Evolutionary conservation across 495 filamentous ascomycete genomes (phyloP), one percentile per base, ranked within the genome.

Genomic region (Xylaria grammica): DNA sequence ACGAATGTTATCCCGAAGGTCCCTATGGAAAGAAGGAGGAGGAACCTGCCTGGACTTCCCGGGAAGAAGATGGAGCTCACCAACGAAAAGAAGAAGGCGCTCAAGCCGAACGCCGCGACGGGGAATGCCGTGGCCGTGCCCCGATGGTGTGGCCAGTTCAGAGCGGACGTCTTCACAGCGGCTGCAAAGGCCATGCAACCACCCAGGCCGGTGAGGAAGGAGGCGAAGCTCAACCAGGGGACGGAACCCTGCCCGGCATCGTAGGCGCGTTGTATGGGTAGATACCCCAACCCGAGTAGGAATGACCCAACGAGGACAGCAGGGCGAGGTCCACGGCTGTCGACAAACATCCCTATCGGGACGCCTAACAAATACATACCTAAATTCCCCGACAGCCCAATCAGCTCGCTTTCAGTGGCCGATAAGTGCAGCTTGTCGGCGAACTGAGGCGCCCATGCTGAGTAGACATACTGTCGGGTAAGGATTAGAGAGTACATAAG

Each of bases 391-490:
- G 90, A 87, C 4, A 87, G 83, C 26, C 94, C 94, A 69, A 99
- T 96, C 62, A 97, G 72, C 75, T 98, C 97, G 77, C 84, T 91
- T 76, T 97, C 85, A 27, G 93, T 98, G 26, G 95, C 90, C 2
- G 92, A 92, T 55, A 98, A 87, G 76, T 90, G 86, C 76, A 99
- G 82, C 62, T 83, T 86, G 63, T 93, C 87, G 26, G 93, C 93
- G 69, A 97, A 97, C 75, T 97, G 93, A 17, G 95, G 95, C 29
- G 90, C 94, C 93, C 96, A 99, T 78, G 95, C 96, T 59, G 93
- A 97, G 72, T 97, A 99, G 67, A 94, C 96, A 86, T 99, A 99
- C 93, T 97, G 24, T 8, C 34, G 34, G 63, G 63, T 58, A 48
- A 64, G 6, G 57, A 4, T 50, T 40, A 57, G 58, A 56, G 4